These are phyloP conservation scores for Mycena latifolia DNA, from an alignment of 768 basidiomycete genomes.

Conservation along the genomic window DNA sequence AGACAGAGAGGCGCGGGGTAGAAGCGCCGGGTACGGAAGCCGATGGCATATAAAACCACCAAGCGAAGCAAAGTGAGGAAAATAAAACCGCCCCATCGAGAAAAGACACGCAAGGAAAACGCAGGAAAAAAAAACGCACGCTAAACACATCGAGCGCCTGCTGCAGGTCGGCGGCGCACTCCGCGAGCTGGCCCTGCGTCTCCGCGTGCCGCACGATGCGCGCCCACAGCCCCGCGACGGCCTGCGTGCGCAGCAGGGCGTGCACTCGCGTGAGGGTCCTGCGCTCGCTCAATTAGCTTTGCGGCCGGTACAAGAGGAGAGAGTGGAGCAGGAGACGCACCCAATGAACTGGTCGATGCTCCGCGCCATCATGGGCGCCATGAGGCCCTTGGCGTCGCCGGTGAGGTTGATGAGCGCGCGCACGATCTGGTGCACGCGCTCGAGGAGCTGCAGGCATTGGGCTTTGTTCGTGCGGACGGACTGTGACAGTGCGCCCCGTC, in stretches of 20 bases:
- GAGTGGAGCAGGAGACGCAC: conserved; percentile 13
- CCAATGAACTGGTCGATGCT: conserved; percentile 18
- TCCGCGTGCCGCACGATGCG: conserved; percentile 25
- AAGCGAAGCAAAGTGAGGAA: no score
- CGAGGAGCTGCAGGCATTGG: conserved; percentile 30
- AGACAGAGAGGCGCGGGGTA: no score
- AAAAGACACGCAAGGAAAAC: no score
- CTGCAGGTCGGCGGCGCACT: conserved; percentile 17
- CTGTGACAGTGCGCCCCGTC: background rate
- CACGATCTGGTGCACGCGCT: conserved; percentile 37
- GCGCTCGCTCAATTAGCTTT: background rate
- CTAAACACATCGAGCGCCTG: conserved; percentile 41
- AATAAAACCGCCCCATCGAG: no score
- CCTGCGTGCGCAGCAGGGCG: conserved; percentile 8
- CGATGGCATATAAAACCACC: no score
- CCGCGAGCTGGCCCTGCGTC: conserved; percentile 6
- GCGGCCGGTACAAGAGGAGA: background rate
- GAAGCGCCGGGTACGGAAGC: no score
- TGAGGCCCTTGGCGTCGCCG: conserved; percentile 12
- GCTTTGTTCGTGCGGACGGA: conserved; percentile 24
- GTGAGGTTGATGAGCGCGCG: conserved; percentile 30
- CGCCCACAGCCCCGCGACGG: conserved; percentile 7
- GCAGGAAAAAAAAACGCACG: no score
- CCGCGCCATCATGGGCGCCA: conserved; percentile 9
- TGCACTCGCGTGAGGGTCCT: conserved; percentile 27